phyloP scores from a whole-genome alignment of 179 eudicot species.

The Kewa caespitosa region DNA sequence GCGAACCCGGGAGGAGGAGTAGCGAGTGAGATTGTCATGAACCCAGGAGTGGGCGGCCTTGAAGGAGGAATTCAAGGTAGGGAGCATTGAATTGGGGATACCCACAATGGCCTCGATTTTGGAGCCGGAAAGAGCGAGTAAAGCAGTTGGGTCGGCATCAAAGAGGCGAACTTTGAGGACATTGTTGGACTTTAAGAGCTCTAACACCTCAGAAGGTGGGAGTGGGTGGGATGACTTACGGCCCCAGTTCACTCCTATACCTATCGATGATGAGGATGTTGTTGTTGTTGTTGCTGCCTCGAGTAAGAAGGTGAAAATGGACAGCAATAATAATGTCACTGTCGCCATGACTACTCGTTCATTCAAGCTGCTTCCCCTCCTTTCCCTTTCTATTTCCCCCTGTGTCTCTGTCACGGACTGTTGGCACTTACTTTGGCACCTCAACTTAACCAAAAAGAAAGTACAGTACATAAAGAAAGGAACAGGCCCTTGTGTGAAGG shows the following conservation, averaged over 20 bases:
- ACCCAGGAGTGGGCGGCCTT: constrained; percentile 78
- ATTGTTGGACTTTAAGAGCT: constrained; percentile 65
- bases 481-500: too few relatives aligned
- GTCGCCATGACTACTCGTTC: constrained; percentile 1
- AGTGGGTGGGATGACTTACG: constrained; percentile 74
- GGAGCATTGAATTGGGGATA: constrained; percentile 77
- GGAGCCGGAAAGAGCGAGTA: constrained; percentile 61
- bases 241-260: constrained; percentile 92
- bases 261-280: too few relatives aligned
- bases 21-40: constrained; percentile 82
- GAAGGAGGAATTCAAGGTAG: constrained; percentile 52
- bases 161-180: constrained; percentile 62
- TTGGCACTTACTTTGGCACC: neutral
- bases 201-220: constrained; percentile 59
- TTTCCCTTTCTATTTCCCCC: neutral
- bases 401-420: neutral
- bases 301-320: too few relatives aligned
- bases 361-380: neutral
- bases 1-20: constrained; percentile 41
- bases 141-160: constrained; percentile 63
- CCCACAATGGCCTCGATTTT: constrained; percentile 59
- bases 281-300: neutral
- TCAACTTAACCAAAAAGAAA: too few relatives aligned
- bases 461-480: too few relatives aligned
- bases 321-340: neutral